phyloP scores from a whole-genome alignment of 306 rosid species.

The Vigna radiata region DNA sequence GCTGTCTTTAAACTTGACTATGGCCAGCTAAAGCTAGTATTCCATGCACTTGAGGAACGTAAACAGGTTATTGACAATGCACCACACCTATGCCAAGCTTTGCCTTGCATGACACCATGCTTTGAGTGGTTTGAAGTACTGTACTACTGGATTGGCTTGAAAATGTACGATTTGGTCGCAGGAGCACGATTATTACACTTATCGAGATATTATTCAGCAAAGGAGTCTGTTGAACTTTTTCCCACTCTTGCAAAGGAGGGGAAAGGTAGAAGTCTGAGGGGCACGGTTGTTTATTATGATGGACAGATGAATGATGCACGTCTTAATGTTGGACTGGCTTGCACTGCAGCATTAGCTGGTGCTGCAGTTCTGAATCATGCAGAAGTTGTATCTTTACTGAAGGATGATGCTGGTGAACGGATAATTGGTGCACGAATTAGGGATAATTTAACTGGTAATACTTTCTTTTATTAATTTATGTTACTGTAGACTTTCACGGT shows the following conservation, averaged over 20 bases:
- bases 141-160: slow-evolving; percentile 84
- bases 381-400: slow-evolving; percentile 70
- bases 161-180: slow-evolving; percentile 82
- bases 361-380: slow-evolving; percentile 85
- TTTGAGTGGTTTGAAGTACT: slow-evolving; percentile 83
- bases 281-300: slow-evolving; percentile 85
- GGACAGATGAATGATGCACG: slow-evolving; percentile 94
- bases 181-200: slow-evolving; percentile 74
- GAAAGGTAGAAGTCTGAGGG: slow-evolving; percentile 66
- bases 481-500: slow-evolving; percentile 8
- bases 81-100: slow-evolving; percentile 83
- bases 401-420: slow-evolving; percentile 64
- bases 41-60: slow-evolving; percentile 90
- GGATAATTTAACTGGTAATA: slow-evolving; percentile 75
- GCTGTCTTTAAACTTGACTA: slow-evolving; percentile 81
- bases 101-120: slow-evolving; percentile 93
- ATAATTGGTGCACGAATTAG: slow-evolving; percentile 77
- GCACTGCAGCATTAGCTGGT: slow-evolving; percentile 84
- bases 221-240: slow-evolving; percentile 77
- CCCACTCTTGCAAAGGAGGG: slow-evolving; percentile 81
- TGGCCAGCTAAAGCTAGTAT: slow-evolving; percentile 80
- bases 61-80: slow-evolving; percentile 83
- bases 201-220: slow-evolving; percentile 78
- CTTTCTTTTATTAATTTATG: neutral
- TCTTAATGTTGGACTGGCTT: slow-evolving; percentile 83